Percentiles rank a stretch among this genome's conserved stretches.
Evolutionary conservation across 1,139 yeast species (phyloP).

Genomic region (Candida mesenterica): DNA sequence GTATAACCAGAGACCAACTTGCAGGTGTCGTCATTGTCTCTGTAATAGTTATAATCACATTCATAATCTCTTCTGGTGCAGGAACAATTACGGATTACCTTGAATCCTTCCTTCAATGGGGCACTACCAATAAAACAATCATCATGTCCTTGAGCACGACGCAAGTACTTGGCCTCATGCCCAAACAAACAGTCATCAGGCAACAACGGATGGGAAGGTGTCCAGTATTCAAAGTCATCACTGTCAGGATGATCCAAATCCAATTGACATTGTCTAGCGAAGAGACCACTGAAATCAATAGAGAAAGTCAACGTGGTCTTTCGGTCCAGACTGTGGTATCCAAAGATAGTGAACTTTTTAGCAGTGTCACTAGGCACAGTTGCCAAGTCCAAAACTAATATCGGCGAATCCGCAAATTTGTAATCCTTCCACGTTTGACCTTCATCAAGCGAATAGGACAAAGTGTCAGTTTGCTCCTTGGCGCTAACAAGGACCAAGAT

Average conservation of each 20-base stretch:
- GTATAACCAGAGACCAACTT: constrained; percentile 68
- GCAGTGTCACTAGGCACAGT: constrained; percentile 92
- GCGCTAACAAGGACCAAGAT: constrained; percentile 70
- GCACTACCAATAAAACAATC: constrained; percentile 84
- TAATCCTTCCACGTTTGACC: constrained; percentile 76
- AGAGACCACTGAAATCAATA: constrained; percentile 69
- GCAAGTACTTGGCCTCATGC: constrained; percentile 73
- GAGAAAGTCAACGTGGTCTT: constrained; percentile 38
- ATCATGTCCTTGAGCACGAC: constrained; percentile 57
- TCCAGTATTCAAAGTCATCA: constrained; percentile 83
- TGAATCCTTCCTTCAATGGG: constrained; percentile 62
- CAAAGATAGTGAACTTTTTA: constrained; percentile 55
- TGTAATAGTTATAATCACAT: constrained; percentile 83
- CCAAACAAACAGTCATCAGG: constrained; percentile 80
- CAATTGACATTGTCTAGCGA: constrained; percentile 67
- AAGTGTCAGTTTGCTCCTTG: constrained; percentile 52
- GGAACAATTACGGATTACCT: constrained; percentile 63
- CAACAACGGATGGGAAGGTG: constrained; percentile 67
- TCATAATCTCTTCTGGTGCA: constrained; percentile 90
- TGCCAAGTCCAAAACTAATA: constrained; percentile 67
- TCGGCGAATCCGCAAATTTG: constrained; percentile 57
- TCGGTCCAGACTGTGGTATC: constrained; percentile 15
- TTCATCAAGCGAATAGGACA: constrained; percentile 72
- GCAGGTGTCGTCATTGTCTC: constrained; percentile 81
- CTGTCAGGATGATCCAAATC: constrained; percentile 56